Evolutionary conservation across 192 early-diverging fungal species (phyloP).

Genomic region (Chytriomyces sp.): DNA sequence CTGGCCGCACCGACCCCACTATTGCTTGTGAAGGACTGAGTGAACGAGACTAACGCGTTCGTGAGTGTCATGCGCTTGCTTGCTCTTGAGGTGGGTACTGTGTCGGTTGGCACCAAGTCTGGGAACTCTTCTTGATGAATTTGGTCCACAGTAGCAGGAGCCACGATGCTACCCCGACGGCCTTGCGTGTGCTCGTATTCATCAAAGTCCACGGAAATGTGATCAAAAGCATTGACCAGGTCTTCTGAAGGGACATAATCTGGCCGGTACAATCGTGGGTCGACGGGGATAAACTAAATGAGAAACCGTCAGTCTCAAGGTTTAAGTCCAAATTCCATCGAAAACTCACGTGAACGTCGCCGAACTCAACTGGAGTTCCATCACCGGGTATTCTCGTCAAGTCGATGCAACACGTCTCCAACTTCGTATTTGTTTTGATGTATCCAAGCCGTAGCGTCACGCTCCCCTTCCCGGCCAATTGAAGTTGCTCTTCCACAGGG

Average conservation of each 20-base stretch:
- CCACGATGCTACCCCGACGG: neutral
- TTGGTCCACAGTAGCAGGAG: neutral
- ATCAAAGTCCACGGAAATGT: constrained; percentile 30
- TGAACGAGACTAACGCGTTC: neutral
- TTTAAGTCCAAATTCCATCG: neutral
- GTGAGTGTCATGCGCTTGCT: neutral
- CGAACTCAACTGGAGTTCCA: constrained; percentile 27
- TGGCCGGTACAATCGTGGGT: constrained; percentile 24
- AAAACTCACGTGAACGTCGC: constrained; percentile 34
- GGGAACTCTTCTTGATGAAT: constrained; percentile 12
- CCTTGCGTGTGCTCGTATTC: constrained; percentile 28
- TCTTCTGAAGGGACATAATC: constrained; percentile 26
- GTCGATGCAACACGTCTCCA: constrained; percentile 36
- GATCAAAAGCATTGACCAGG: constrained; percentile 27
- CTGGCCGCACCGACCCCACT: neutral
- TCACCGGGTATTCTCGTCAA: constrained; percentile 28
- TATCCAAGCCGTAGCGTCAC: constrained; percentile 29
- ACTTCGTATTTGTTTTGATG: constrained; percentile 25
- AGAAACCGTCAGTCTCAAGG: constrained; percentile 1
- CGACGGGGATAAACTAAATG: constrained; percentile 34
- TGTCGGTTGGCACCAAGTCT: constrained; percentile 12
- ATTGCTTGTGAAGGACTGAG: neutral
- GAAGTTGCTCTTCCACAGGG: constrained; percentile 29
- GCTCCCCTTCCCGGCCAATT: constrained; percentile 26
- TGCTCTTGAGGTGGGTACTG: neutral